These are phyloP conservation scores for Stromatinia cepivora DNA, from an alignment of 2,329 filamentous ascomycete species.

Conservation along the genomic window DNA sequence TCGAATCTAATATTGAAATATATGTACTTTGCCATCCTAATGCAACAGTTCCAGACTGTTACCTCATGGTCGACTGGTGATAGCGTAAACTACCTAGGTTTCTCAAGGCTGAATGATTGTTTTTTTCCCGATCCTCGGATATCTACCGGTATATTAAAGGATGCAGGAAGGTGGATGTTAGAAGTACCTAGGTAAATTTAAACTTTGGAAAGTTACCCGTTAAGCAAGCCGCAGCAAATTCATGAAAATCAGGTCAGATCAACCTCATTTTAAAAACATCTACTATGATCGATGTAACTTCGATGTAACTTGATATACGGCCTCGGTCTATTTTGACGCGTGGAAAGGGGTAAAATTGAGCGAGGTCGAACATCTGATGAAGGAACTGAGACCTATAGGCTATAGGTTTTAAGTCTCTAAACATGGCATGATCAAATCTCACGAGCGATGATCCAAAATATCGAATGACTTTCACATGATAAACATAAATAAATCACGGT, in stretches of 20 bases:
- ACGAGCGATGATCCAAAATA: not conserved
- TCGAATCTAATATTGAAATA: not conserved
- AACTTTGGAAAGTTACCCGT: not conserved
- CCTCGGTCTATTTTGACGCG: not conserved
- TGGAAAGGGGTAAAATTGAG: not conserved
- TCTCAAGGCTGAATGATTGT: slow-evolving; percentile 12
- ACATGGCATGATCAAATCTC: slow-evolving; percentile 3
- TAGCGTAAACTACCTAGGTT: not conserved
- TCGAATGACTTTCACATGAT: slow-evolving; percentile 9
- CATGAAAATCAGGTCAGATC: slow-evolving; percentile 4
- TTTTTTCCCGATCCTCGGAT: slow-evolving; percentile 7
- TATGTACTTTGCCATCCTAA: not conserved
- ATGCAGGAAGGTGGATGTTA: slow-evolving; percentile 16
- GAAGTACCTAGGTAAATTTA: not conserved
- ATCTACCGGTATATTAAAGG: not conserved
- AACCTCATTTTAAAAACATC: not conserved
- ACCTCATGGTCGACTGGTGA: not conserved
- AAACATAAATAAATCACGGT: not conserved
- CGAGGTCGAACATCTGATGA: slow-evolving; percentile 6
- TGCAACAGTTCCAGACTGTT: not conserved
- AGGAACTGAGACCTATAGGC: not conserved
- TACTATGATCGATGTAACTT: slow-evolving; percentile 8
- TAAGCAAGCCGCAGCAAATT: not conserved
- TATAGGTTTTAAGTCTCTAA: not conserved
- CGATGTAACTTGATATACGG: slow-evolving; percentile 1